Conservation (phyloP, 352 stramenopile genomes). For the Globisporangium echinulatum region DNA sequence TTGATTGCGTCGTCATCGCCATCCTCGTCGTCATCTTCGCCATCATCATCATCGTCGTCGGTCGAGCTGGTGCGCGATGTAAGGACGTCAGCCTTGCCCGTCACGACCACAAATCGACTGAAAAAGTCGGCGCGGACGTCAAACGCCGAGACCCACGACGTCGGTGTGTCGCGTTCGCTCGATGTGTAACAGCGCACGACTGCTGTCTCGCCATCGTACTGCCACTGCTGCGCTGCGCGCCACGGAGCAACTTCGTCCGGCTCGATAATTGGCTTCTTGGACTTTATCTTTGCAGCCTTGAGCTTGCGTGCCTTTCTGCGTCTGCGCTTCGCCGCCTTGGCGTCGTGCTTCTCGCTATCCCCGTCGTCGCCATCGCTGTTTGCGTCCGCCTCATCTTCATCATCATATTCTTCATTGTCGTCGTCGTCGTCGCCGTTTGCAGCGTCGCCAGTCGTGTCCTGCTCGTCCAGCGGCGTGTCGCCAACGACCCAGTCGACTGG, state of each 20-base stretch:
- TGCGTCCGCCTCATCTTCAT: conserved; percentile 32
- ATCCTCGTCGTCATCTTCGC: conserved; percentile 21
- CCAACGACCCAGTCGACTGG: conserved; percentile 61
- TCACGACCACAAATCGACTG: conserved; percentile 5
- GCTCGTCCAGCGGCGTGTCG: conserved; percentile 37
- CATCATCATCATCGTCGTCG: background rate
- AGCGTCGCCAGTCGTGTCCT: conserved; percentile 10
- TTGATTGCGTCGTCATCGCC: conserved; percentile 18
- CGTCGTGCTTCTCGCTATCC: conserved; percentile 8
- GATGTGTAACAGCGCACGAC: conserved; percentile 19
- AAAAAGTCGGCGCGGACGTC: conserved; percentile 19
- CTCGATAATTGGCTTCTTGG: conserved; percentile 22
- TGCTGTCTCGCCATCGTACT: conserved; percentile 38
- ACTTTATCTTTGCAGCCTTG: conserved; percentile 2
- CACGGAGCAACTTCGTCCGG: conserved; percentile 26
- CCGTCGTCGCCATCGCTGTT: conserved; percentile 34
- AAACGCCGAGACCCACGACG: conserved; percentile 16
- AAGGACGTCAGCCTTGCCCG: conserved; percentile 5
- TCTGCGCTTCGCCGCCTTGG: conserved; percentile 14
- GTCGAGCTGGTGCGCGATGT: background rate
- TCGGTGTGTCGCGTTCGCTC: background rate
- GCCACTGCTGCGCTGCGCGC: conserved; percentile 11
- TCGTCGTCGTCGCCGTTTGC: conserved; percentile 4
- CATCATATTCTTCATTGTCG: conserved; percentile 27
- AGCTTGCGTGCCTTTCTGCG: conserved; percentile 15